Evolutionary conservation across 345 rosid genomes (phyloP).

Genomic region (Camelina sativa): DNA sequence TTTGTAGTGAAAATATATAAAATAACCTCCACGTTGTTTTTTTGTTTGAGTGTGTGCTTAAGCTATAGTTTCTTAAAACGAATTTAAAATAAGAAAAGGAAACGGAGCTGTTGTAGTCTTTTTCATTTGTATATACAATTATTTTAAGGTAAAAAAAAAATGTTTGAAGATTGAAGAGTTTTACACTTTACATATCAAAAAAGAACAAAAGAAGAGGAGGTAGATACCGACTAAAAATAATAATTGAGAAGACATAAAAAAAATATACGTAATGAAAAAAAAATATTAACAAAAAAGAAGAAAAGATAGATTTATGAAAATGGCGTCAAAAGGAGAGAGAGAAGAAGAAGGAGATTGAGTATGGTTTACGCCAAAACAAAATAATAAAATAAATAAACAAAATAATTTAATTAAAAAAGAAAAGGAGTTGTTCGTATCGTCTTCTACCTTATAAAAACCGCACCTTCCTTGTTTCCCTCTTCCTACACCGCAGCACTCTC

Average conservation of each 20-base stretch:
- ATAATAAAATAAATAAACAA: neutral
- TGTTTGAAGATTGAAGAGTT: conserved; percentile 29
- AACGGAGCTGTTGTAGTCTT: conserved; percentile 17
- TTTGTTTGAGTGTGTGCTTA: conserved; percentile 36
- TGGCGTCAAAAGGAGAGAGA: conserved; percentile 37
- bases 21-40: conserved; percentile 1
- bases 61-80: conserved; percentile 12
- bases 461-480: conserved; percentile 50
- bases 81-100: neutral
- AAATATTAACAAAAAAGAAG: neutral
- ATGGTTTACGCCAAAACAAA: conserved; percentile 45
- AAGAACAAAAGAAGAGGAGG: conserved; percentile 22
- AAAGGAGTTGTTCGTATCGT: conserved; percentile 43
- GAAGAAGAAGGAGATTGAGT: conserved; percentile 47
- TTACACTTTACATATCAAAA: conserved; percentile 30
- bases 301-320: conserved; percentile 36
- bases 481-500: conserved; percentile 40
- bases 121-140: conserved; percentile 27
- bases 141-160: conserved; percentile 9
- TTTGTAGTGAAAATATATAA: conserved; percentile 17
- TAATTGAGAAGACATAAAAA: conserved; percentile 32
- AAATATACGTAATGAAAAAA: neutral
- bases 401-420: conserved; percentile 6
- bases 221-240: conserved; percentile 42
- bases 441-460: conserved; percentile 45